phyloP scores from a whole-genome alignment of 805 yeast genomes.

The Candida koratica region DNA sequence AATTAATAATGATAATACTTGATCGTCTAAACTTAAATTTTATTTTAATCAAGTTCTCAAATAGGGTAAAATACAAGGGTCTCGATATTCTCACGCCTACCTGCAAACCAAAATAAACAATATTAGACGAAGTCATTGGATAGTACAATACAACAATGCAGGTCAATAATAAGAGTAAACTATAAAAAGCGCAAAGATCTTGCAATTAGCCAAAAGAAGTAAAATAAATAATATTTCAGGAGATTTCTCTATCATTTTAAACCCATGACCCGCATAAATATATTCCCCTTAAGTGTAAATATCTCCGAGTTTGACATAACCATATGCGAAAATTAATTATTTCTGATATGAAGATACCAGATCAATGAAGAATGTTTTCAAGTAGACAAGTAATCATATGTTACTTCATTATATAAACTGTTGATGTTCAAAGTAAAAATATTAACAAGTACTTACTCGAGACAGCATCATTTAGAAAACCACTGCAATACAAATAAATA shows the following conservation, averaged over 20 bases:
- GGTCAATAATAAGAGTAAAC: background rate
- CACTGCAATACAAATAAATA: background rate
- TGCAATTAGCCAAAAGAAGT: slow-evolving; percentile 3
- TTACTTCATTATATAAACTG: too few relatives aligned
- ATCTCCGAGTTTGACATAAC: too few relatives aligned
- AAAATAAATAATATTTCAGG: slow-evolving; percentile 13
- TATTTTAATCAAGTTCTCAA: background rate
- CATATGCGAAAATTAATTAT: background rate
- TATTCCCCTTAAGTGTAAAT: slow-evolving; percentile 2
- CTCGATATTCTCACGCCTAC: background rate
- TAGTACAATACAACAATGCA: background rate
- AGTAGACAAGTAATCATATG: too few relatives aligned
- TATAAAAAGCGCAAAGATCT: background rate
- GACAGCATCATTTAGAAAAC: background rate
- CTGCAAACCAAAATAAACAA: background rate
- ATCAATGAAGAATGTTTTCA: background rate
- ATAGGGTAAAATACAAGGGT: slow-evolving; percentile 4
- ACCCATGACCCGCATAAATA: slow-evolving; percentile 1
- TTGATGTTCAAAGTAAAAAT: too few relatives aligned
- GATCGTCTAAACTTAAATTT: slow-evolving; percentile 5
- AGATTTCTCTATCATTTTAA: slow-evolving; percentile 2
- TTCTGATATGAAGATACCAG: background rate
- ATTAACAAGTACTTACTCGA: too few relatives aligned
- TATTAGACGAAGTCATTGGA: slow-evolving; percentile 1
- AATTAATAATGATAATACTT: background rate